Conservation (phyloP, 345 rosid species). For the Nasturtium officinale region DNA sequence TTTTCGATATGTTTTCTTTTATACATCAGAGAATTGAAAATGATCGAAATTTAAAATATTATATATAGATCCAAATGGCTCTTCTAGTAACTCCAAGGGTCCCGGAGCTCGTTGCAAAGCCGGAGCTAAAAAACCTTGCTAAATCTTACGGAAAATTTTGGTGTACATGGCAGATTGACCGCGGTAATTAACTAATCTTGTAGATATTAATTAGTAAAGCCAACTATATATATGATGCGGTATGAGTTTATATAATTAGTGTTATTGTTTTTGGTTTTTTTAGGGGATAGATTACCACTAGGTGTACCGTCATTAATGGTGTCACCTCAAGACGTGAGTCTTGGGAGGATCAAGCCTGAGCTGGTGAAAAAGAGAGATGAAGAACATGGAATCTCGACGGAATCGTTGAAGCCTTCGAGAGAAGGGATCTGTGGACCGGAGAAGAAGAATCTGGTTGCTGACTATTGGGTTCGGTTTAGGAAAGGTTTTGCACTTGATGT, state of each 20-base stretch:
- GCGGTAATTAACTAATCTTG: constrained; percentile 45
- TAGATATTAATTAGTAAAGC: neutral
- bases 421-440: constrained; percentile 61
- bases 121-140: constrained; percentile 64
- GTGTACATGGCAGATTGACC: constrained; percentile 90
- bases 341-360: constrained; percentile 55
- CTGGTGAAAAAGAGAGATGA: constrained; percentile 54
- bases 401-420: constrained; percentile 48
- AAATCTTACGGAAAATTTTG: constrained; percentile 82
- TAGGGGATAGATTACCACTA: constrained; percentile 73
- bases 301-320: constrained; percentile 71
- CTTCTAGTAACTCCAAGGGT: constrained; percentile 68
- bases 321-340: constrained; percentile 67
- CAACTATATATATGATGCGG: neutral
- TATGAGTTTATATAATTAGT: neutral
- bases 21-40: neutral
- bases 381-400: constrained; percentile 53
- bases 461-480: constrained; percentile 75
- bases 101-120: constrained; percentile 65
- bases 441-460: constrained; percentile 64
- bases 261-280: neutral
- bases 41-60: neutral
- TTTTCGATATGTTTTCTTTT: neutral
- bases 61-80: constrained; percentile 62
- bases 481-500: constrained; percentile 65